Evolutionary conservation across 2,329 filamentous ascomycete genomes (phyloP), one percentile per base, ranked within the genome.

Genomic region (Ambrosiella xylebori): DNA sequence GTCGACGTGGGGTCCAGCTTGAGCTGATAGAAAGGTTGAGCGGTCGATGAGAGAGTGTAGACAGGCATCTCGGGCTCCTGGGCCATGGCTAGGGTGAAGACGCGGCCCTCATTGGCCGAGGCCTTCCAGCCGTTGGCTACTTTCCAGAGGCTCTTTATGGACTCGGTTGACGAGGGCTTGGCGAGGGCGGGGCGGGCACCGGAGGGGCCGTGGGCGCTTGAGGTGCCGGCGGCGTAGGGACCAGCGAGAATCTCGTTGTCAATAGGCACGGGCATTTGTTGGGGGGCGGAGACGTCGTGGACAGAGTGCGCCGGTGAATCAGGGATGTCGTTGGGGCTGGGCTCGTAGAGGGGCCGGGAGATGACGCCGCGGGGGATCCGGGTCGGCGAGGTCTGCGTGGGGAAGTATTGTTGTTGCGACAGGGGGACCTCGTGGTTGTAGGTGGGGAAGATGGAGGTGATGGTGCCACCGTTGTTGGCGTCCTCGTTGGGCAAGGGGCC

Each of bases 361-460:
- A 86, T 83, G 59, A 82, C 76, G 13, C 77, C 76, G 40, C 75
- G 73, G 4, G 83, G 82, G 54, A 88, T 78, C 38, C 79, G 75
- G 1, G 78, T 77, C 11, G 84, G 82, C 61, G 78, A 81, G 57
- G 76, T 70, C 65, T 84, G 80, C 0, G 79, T 82, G 1, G 85
- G 84, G 54, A 77, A 84, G 69, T 90, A 89, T 52, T 79, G 70
- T 65, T 90, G 86, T 59, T 81, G 78, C 58, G 80, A 74, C 2
- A 88, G 75, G 4, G 84, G 74, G 27, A 87, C 66, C 1, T 76
- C 76, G 2, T 81, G 82, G 64, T 90, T 82, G 66, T 88, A 89
- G 37, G 78, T 76, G 7, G 86, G 86, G 64, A 90, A 90, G 64
- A 90, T 88, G 27, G 85, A 89, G 38, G 79, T 77, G 64, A 86